A percentile compares a stretch with the other conserved stretches of the same genome.
Conservation (phyloP, 2,329 filamentous ascomycete species). For the Alternaria ethzedia region DNA sequence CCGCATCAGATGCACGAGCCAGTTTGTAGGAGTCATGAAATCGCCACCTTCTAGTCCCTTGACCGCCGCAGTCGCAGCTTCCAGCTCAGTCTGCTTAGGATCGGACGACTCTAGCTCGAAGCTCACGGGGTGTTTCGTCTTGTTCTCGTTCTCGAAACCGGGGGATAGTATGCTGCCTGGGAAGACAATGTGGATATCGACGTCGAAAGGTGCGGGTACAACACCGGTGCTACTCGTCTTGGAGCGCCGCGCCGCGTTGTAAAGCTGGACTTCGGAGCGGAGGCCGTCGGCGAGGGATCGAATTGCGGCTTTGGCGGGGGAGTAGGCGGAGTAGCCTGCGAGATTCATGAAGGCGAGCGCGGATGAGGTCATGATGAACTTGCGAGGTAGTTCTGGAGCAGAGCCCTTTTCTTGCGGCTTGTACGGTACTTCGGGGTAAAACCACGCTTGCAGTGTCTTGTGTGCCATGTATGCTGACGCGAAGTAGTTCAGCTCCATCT, state of each 20-base stretch:
- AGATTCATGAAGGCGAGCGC: conserved; percentile 76
- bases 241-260: conserved; percentile 68
- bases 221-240: conserved; percentile 30
- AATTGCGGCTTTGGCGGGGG: conserved; percentile 83
- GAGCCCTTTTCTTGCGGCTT: conserved; percentile 38
- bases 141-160: conserved; percentile 77
- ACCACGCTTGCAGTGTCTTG: conserved; percentile 77
- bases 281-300: conserved; percentile 83
- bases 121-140: conserved; percentile 80
- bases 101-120: conserved; percentile 82
- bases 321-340: conserved; percentile 83
- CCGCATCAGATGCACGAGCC: conserved; percentile 75
- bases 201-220: conserved; percentile 63
- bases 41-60: conserved; percentile 79
- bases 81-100: conserved; percentile 76
- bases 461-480: conserved; percentile 86
- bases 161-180: conserved; percentile 83
- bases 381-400: conserved; percentile 59
- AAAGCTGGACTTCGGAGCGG: conserved; percentile 82
- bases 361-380: conserved; percentile 88
- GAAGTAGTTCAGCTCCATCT: conserved; percentile 95
- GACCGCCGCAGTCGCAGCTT: conserved; percentile 75
- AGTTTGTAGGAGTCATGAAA: conserved; percentile 78
- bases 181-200: conserved; percentile 81
- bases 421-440: conserved; percentile 53